Conservation (phyloP, 805 yeast species). For the Danielia oregonensis region DNA sequence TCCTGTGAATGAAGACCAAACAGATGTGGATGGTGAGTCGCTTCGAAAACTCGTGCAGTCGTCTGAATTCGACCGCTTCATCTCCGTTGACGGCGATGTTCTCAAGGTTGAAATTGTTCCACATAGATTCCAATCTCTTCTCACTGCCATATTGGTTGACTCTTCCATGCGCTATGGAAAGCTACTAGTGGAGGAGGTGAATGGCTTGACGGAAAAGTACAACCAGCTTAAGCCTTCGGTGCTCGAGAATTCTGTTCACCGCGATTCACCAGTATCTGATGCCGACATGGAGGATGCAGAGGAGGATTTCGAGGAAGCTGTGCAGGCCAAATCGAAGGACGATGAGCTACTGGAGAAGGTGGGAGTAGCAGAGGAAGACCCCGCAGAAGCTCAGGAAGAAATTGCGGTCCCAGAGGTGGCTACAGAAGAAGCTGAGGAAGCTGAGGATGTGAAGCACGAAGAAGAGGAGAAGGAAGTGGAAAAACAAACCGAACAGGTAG, state of each 20-base stretch:
- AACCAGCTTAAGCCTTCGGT: not conserved
- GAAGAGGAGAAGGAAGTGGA: constrained; percentile 2
- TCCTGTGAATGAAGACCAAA: not conserved
- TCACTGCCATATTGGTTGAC: constrained; percentile 11
- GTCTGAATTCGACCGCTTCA: constrained; percentile 4
- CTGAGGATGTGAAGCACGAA: constrained; percentile 6
- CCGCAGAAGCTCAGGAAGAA: constrained; percentile 3
- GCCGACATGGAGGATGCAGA: not conserved
- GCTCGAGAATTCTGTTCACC: not conserved
- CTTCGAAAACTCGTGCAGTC: constrained; percentile 4
- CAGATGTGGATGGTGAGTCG: constrained; percentile 3
- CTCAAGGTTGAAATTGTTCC: constrained; percentile 5
- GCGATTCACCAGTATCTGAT: not conserved
- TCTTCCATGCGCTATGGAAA: constrained; percentile 9
- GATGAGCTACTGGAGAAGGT: not conserved
- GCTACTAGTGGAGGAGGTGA: constrained; percentile 6
- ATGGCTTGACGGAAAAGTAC: constrained; percentile 5
- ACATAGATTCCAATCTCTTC: constrained; percentile 5
- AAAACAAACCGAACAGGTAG: constrained; percentile 7
- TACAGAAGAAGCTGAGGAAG: constrained; percentile 7
- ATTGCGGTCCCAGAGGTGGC: constrained; percentile 4
- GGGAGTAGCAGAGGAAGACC: not conserved
- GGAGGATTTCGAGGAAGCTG: not conserved
- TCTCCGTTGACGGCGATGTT: constrained; percentile 3
- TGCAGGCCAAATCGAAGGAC: not conserved